These are phyloP conservation scores for Citrus mangshanensis DNA, from an alignment of 345 rosid species.

Conservation along the genomic window DNA sequence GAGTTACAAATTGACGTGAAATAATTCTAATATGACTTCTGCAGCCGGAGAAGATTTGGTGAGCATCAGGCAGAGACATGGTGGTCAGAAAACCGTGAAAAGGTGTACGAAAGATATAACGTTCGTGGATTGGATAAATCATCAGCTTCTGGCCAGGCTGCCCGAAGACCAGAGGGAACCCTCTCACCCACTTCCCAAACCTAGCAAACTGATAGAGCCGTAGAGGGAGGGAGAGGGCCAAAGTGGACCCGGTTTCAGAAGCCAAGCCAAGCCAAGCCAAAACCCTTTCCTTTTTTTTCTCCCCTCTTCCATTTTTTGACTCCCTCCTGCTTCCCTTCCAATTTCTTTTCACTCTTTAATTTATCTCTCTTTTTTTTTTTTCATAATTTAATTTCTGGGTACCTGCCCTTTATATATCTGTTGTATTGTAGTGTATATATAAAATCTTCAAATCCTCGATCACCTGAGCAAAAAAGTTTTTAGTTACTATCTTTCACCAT, in stretches of 20 bases:
- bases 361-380: conserved; percentile 14
- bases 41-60: conserved; percentile 87
- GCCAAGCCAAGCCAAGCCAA: conserved; percentile 8
- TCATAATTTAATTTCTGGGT: conserved; percentile 29
- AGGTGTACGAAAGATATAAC: conserved; percentile 78
- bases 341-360: neutral
- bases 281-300: neutral
- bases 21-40: conserved; percentile 5
- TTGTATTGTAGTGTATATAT: conserved; percentile 53
- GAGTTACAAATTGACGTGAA: neutral
- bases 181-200: conserved; percentile 48
- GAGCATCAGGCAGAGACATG: conserved; percentile 96
- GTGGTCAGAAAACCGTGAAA: conserved; percentile 98
- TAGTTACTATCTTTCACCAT: conserved; percentile 9
- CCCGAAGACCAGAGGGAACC: conserved; percentile 54
- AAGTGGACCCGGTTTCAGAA: conserved; percentile 19
- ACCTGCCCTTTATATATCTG: conserved; percentile 29
- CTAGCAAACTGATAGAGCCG: conserved; percentile 27
- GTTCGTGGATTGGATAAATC: conserved; percentile 74
- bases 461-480: conserved; percentile 21
- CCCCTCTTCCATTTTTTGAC: conserved; percentile 12
- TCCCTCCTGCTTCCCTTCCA: neutral
- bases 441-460: conserved; percentile 31
- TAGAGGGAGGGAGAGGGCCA: conserved; percentile 16
- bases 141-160: conserved; percentile 50